Base-by-base conservation (phyloP, 306 rosid genomes). In the Argentina anserina region DNA sequence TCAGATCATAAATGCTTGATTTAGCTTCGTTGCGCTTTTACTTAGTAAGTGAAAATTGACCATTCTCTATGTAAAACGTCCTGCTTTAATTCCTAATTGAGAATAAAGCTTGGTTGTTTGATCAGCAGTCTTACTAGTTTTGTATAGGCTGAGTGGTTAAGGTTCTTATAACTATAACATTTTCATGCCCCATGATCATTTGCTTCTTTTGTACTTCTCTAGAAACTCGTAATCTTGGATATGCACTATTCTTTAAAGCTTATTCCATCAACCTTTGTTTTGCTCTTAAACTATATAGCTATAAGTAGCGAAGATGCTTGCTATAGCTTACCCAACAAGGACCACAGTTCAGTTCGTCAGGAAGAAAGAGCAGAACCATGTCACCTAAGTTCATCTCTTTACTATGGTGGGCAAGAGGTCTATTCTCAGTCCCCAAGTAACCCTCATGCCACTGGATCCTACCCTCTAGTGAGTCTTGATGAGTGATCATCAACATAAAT, bases 311-410 rank as follows among this genome's bases (percentile, higher is more conserved):
- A 79, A 72, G 81, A 31, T 63, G 75, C 69, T 36, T 17, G 75
- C 72, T 34, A 55, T 72, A 56, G 75, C 75, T 72, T 64, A 43
- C 72, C 65, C 75, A 74, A 80, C 78, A 85, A 78, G 71, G 80
- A 78, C 78, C 37, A 56, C 60, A 78, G 80, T 80, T 73, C 78
- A 68, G 49, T 40, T 36, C 73, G 75, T 79, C 82, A 20, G 60
- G 82, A 78, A 79, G 84, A 79, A 74, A 83, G 80, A 55, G 73
- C 78, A 80, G 90, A 83, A 81, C 90, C 90, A 15, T 86, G 90
- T 67, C 80, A 86, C 72, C 81, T 86, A 70, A 81, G 87, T 71
- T 86, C 90, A 49, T 86, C 90, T 80, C 61, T 86, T 34, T 81
- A 86, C 76, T 86, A 83, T 55, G 86, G 90, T 67, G 90, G 86